Conservation (phyloP, 2,329 filamentous ascomycete genomes). For the Trichoderma sp. region DNA sequence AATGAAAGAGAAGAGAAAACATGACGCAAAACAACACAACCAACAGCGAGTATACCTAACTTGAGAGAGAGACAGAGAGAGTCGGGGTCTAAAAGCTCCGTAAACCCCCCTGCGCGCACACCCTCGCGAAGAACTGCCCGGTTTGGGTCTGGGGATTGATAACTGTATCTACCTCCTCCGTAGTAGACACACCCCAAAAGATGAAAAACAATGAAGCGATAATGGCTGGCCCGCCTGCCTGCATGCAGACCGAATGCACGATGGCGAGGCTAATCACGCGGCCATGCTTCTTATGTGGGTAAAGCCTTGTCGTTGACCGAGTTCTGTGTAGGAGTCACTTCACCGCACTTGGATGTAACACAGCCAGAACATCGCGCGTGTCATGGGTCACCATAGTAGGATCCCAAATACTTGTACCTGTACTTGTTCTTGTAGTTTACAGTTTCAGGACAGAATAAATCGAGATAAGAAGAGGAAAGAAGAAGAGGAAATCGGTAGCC, state of each 20-base stretch:
- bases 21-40: not conserved
- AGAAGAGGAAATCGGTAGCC: not conserved
- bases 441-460: not conserved
- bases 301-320: not conserved
- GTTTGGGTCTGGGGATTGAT: not conserved
- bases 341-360: not conserved
- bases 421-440: not conserved
- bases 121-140: not conserved
- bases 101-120: not conserved
- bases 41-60: not conserved
- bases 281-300: slow-evolving; percentile 3
- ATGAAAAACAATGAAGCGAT: not conserved
- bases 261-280: not conserved
- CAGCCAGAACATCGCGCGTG: not conserved
- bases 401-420: not conserved
- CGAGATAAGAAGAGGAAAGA: not conserved
- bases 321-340: not conserved
- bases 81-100: not conserved
- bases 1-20: not conserved
- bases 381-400: not conserved
- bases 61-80: not conserved
- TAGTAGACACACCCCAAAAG: not conserved
- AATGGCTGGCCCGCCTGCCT: not conserved
- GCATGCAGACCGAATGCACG: slow-evolving; percentile 17
- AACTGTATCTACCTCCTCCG: not conserved